Conservation (phyloP, 345 rosid genomes). For the Populus euphratica region DNA sequence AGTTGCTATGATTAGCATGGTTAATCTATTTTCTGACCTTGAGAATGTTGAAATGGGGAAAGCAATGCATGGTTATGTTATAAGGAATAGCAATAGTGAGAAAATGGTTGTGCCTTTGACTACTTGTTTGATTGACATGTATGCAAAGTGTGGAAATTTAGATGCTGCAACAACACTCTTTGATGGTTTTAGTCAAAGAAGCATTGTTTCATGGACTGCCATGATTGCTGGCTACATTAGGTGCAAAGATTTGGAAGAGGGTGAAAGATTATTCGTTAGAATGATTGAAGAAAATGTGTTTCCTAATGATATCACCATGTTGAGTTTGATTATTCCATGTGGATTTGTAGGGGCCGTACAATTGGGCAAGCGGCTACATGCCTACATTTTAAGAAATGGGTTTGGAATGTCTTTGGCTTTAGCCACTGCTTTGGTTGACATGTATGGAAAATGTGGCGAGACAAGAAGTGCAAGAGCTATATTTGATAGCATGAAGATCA, state of each 20-base stretch:
- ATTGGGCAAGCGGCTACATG: conserved; percentile 43
- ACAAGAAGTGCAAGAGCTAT: conserved; percentile 31
- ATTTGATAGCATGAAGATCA: conserved; percentile 31
- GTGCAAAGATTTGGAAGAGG: conserved; percentile 23
- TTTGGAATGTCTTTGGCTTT: conserved; percentile 20
- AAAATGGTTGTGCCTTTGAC: conserved; percentile 24
- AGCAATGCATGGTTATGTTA: conserved; percentile 39
- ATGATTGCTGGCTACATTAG: conserved; percentile 46
- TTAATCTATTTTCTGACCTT: conserved; percentile 27
- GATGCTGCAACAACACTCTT: conserved; percentile 33
- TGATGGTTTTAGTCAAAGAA: conserved; percentile 29
- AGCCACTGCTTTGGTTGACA: conserved; percentile 39
- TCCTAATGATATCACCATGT: conserved; percentile 43
- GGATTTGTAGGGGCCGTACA: conserved; percentile 29
- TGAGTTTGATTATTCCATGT: conserved; percentile 41
- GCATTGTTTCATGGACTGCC: conserved; percentile 45
- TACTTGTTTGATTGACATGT: conserved; percentile 75
- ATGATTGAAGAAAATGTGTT: conserved; percentile 32
- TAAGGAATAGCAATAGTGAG: conserved; percentile 31
- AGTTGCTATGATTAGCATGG: conserved; percentile 37
- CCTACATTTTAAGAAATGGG: conserved; percentile 31
- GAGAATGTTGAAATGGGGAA: conserved; percentile 28
- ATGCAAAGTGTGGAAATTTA: conserved; percentile 65
- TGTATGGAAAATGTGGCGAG: conserved; percentile 51
- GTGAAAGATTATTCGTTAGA: conserved; percentile 28